Evolutionary conservation across 495 filamentous ascomycete genomes (phyloP).

Genomic region (Hypoxylon intermedium): DNA sequence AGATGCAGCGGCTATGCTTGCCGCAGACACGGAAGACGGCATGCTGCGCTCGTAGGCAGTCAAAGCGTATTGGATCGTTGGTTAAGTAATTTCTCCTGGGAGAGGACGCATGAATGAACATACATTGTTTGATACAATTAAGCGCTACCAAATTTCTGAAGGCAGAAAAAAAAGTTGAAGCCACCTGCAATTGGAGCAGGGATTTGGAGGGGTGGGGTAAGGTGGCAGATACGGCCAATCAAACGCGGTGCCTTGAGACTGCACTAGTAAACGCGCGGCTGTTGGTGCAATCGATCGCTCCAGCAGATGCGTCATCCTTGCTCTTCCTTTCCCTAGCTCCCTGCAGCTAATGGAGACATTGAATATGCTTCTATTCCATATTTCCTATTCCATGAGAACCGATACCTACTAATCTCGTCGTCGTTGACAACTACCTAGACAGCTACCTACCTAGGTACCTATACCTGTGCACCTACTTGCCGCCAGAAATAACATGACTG

Average conservation of each 20-base stretch:
- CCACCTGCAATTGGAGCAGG: slow-evolving; percentile 20
- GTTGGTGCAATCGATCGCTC: slow-evolving; percentile 16
- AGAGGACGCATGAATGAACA: slow-evolving; percentile 9
- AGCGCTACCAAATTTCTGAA: slow-evolving; percentile 28
- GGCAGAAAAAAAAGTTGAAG: slow-evolving; percentile 22
- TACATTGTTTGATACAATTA: too few species aligned
- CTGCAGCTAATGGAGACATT: slow-evolving; percentile 4
- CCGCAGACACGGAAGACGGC: slow-evolving; percentile 27
- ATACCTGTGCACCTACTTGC: too few species aligned
- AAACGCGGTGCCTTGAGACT: slow-evolving; percentile 1
- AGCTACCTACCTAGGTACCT: too few species aligned
- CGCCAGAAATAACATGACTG: slow-evolving; percentile 22
- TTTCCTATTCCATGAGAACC: too few species aligned
- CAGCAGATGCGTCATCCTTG: not conserved
- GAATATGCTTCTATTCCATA: not conserved
- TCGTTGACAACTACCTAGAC: too few species aligned
- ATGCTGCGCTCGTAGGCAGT: slow-evolving; percentile 20
- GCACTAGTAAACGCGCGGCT: slow-evolving; percentile 37
- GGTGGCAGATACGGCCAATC: slow-evolving; percentile 14
- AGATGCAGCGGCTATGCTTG: slow-evolving; percentile 29
- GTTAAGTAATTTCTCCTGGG: slow-evolving; percentile 16
- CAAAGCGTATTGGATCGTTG: slow-evolving; percentile 10
- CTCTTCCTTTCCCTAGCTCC: not conserved
- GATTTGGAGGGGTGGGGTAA: slow-evolving; percentile 23
- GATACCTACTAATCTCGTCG: too few species aligned